Conservation (phyloP, 352 stramenopile genomes). For the Globisporangium barbulae region DNA sequence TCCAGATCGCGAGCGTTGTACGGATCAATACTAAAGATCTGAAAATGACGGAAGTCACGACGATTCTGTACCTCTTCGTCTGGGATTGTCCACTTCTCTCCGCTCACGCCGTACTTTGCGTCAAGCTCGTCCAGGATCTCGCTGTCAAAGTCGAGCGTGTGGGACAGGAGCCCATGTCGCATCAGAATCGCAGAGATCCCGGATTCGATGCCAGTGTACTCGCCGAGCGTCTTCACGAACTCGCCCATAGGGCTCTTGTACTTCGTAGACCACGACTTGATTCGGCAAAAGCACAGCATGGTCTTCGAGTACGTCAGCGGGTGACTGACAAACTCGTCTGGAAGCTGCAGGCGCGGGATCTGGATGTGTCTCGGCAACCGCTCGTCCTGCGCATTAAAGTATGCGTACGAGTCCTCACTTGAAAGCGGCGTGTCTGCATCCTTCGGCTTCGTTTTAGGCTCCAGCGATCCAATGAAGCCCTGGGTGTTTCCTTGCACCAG, state of each 20-base stretch:
- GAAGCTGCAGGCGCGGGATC: slow-evolving; percentile 66
- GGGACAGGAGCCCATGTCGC: slow-evolving; percentile 83
- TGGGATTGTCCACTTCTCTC: slow-evolving; percentile 78
- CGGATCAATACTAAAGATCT: slow-evolving; percentile 98
- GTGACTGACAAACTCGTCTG: slow-evolving; percentile 57
- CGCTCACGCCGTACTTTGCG: slow-evolving; percentile 67
- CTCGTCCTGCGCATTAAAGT: slow-evolving; percentile 68
- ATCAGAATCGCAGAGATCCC: slow-evolving; percentile 91
- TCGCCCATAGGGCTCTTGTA: slow-evolving; percentile 63
- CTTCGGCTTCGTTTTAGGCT: slow-evolving; percentile 46
- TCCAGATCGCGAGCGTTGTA: slow-evolving; percentile 96
- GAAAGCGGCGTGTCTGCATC: slow-evolving; percentile 30
- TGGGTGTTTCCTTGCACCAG: slow-evolving; percentile 50
- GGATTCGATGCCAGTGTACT: slow-evolving; percentile 83
- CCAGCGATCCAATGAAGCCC: slow-evolving; percentile 60
- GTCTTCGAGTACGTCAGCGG: slow-evolving; percentile 58
- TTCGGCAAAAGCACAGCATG: slow-evolving; percentile 73
- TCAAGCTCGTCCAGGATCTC: slow-evolving; percentile 67
- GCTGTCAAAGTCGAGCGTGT: slow-evolving; percentile 64
- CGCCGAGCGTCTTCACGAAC: slow-evolving; percentile 73
- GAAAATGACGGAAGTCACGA: slow-evolving; percentile 85
- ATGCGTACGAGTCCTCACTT: slow-evolving; percentile 56
- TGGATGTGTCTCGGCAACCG: slow-evolving; percentile 65
- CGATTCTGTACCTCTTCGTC: slow-evolving; percentile 76
- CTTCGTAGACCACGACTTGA: slow-evolving; percentile 63